Evolutionary conservation across 2,329 filamentous ascomycete genomes (phyloP).

Genomic region (Coniella lustricola): DNA sequence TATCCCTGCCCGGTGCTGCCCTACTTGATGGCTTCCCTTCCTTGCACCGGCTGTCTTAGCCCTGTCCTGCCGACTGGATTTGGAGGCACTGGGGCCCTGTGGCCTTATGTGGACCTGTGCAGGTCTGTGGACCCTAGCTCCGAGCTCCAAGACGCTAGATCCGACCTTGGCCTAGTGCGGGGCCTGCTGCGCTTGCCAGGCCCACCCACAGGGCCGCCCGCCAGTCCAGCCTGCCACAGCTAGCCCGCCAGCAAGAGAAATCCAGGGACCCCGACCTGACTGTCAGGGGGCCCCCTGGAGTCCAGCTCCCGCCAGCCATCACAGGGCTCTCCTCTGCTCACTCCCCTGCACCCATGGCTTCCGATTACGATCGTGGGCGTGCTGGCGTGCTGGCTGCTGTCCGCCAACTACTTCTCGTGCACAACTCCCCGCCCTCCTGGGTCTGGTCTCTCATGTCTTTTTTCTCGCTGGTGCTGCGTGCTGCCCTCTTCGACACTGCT

Average conservation of each 20-base stretch:
- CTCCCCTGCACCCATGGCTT: slow-evolving; percentile 11
- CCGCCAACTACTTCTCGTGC: slow-evolving; percentile 16
- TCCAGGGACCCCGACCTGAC: slow-evolving; percentile 2
- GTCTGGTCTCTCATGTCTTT: slow-evolving; percentile 10
- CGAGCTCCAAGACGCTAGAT: background rate
- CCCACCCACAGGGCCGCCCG: too few relatives aligned
- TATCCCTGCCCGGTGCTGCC: slow-evolving; percentile 2
- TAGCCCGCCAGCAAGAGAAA: background rate
- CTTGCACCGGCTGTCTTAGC: slow-evolving; percentile 16
- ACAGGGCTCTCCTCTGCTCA: too few relatives aligned
- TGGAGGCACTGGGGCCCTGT: background rate
- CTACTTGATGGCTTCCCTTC: slow-evolving; percentile 2
- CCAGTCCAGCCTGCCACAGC: background rate
- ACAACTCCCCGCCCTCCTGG: slow-evolving; percentile 9
- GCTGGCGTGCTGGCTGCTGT: slow-evolving; percentile 7
- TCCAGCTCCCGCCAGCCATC: slow-evolving; percentile 2
- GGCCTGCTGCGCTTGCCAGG: too few relatives aligned
- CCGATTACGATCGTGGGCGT: slow-evolving; percentile 14
- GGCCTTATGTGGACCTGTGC: too few relatives aligned
- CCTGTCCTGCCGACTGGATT: slow-evolving; percentile 13
- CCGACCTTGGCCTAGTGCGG: background rate
- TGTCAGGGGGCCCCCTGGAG: background rate
- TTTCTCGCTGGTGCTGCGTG: background rate
- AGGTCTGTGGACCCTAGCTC: slow-evolving; percentile 9
- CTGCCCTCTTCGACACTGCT: too few relatives aligned